Evolutionary conservation across 768 basidiomycete genomes (phyloP), one percentile per base, ranked within the genome.

Genomic region (Arthromyces matolae): DNA sequence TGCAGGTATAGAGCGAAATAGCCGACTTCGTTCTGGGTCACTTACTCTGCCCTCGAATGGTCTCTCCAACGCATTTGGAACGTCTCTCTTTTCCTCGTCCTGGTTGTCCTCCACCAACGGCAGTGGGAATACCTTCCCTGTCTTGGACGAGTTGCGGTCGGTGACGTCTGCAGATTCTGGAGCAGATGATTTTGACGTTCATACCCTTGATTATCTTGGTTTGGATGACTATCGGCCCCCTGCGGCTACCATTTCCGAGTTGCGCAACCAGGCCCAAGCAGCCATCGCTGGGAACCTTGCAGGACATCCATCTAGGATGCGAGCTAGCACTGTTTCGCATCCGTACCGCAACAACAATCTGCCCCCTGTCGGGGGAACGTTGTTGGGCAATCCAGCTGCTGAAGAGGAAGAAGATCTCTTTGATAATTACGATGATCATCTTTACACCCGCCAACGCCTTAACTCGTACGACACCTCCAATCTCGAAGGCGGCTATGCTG

Each of bases 201-300:
- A 93, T 61, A 97, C 95, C 22, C 79, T 98, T 51, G 94, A 96
- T 67, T 97, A 97, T 66, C 87, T 98, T 41, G 95, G 95, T 35
- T 76, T 98, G 58, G 95, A 93, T 58, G 94, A 75, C 51, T 73
- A 79, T 55, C 79, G 84, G 42, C 81, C 87, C n/a, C 84, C 84
- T 2, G 89, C 91, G 5, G 92, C 91, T 9, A 93, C 91, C 31
- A 83, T 94, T 51, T 81, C 89, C 16, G 93, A 94, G 67, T 71
- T 94, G 51, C 85, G 91, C 57, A 89, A 80, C 54, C 93, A 93
- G 62, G 88, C 89, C 31, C 92, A 93, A 66, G 86, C 88, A 36
- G 93, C 89, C 29, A 91, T 94, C 62, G 86, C 89, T 22, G 85
- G 85, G 42, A 89, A 88, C 59, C 71, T 93, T 35, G 83, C 80